phyloP scores from a whole-genome alignment of 768 basidiomycete genomes.

The Kwoniella europaea region DNA sequence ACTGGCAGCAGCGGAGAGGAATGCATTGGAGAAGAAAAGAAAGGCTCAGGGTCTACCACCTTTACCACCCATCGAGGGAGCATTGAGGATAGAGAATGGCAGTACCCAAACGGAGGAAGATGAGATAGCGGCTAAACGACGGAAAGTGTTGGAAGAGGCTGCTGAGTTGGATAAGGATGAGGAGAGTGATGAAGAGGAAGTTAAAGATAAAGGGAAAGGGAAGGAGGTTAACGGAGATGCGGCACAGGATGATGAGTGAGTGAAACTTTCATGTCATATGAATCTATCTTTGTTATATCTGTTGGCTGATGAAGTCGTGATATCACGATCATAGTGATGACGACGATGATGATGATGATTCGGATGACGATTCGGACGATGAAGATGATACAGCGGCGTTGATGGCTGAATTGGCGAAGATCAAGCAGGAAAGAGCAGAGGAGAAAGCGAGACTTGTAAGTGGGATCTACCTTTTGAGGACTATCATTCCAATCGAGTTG shows the following conservation, averaged over 20 bases:
- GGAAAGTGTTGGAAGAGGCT: conserved; percentile 85
- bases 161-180: conserved; percentile 89
- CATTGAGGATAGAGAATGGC: conserved; percentile 61
- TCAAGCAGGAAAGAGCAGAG: conserved; percentile 92
- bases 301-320: too few species aligned
- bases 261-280: not conserved
- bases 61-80: conserved; percentile 47
- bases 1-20: conserved; percentile 80
- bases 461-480: too few species aligned
- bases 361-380: conserved; percentile 63
- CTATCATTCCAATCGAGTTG: too few species aligned
- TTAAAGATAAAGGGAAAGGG: not conserved
- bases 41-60: conserved; percentile 77
- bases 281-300: too few species aligned
- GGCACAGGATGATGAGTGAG: not conserved
- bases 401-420: conserved; percentile 95
- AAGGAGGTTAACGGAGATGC: not conserved
- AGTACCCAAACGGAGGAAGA: conserved; percentile 60
- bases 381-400: conserved; percentile 94
- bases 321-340: not conserved
- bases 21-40: conserved; percentile 84
- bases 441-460: conserved; percentile 73
- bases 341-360: conserved; percentile 5
- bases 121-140: conserved; percentile 73
- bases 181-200: conserved; percentile 50